Evolutionary conservation across 306 rosid genomes (phyloP).

Genomic region (Begonia peltatifolia): DNA sequence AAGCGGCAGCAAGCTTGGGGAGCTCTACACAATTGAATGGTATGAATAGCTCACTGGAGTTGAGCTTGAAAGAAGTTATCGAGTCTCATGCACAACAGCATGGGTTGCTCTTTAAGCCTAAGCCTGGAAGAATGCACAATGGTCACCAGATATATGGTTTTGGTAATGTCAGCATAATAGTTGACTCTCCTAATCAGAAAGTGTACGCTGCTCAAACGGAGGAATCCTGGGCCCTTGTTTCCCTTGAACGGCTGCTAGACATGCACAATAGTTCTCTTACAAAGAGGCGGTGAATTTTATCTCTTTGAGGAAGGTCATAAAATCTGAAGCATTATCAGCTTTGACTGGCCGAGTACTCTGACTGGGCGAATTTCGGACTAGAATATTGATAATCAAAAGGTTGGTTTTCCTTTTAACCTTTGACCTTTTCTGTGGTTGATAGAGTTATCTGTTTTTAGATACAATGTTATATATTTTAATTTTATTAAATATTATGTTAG

Average conservation of each 20-base stretch:
- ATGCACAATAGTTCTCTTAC: slow-evolving; percentile 38
- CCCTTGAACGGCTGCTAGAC: slow-evolving; percentile 60
- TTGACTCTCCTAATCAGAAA: slow-evolving; percentile 50
- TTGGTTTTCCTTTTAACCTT: slow-evolving; percentile 5
- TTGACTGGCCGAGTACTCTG: neutral
- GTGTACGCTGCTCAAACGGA: slow-evolving; percentile 71
- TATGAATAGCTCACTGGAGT: slow-evolving; percentile 25
- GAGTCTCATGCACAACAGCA: slow-evolving; percentile 72
- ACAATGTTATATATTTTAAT: no score
- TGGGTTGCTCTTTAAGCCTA: slow-evolving; percentile 57
- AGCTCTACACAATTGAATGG: slow-evolving; percentile 36
- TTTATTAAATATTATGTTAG: no score
- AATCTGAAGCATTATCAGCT: slow-evolving; percentile 3
- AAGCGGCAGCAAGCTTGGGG: slow-evolving; percentile 44
- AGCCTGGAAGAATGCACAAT: slow-evolving; percentile 65
- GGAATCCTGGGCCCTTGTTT: slow-evolving; percentile 53
- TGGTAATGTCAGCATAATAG: slow-evolving; percentile 61
- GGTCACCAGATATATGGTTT: slow-evolving; percentile 79
- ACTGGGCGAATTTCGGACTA: slow-evolving; percentile 3
- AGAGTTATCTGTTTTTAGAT: neutral
- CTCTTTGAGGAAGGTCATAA: neutral
- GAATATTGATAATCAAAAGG: slow-evolving; percentile 2
- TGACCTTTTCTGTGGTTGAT: neutral
- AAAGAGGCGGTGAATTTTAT: slow-evolving; percentile 11
- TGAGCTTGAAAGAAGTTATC: slow-evolving; percentile 77